Base-by-base conservation (phyloP, 176 grass and related monocot species). In the Triticum monococcum region DNA sequence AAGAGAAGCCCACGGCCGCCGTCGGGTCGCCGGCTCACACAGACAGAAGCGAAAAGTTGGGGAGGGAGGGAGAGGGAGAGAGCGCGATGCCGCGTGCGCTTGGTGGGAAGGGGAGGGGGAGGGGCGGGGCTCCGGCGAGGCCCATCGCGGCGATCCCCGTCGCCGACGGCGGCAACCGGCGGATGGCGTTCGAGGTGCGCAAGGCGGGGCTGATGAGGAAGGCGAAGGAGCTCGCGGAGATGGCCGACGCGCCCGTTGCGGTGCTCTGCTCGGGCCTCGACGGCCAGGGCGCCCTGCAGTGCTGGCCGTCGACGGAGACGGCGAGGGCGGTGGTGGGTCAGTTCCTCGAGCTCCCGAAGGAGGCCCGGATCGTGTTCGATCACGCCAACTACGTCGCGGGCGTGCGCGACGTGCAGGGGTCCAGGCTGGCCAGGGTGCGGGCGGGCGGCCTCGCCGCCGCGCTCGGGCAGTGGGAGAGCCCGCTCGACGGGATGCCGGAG, bases 241-340 rank as follows among this genome's bases (percentile, higher is more conserved):
- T 3, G 41, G 73, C 60, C 61, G 22, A 1, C 14, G 75, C 86
- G 74, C 43, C 62, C 20, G 75, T 90, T 45, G 80, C 59, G 25
- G 23, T 84, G 80, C 6, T 84, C 85, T 80, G 45, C 75, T 31
- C 59, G 80, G 80, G 18, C 65, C n/a, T 45, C 43, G 80, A 9
- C 43, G 69, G 43, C 12, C 41, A 4, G 41, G 82, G 73, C 6
- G 57, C 7, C 7, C 16, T 7, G 13, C 60, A 61, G 3, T 56
- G 18, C 75, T 91, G 80, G 80, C 85, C 85, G 25, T 84, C 85
- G 67, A 22, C 11, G 22, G 56, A 26, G 43, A 59, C 1, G 9
- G 80, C 9, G 17, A 3, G 0, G 18, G 73, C n/a, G 56, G 22
- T 74, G 43, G 12, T 12, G 43, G 45, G 26, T 16, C 24, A 26